Conservation (phyloP, 2,329 filamentous ascomycete species). For the Cladosporium halotolerans region DNA sequence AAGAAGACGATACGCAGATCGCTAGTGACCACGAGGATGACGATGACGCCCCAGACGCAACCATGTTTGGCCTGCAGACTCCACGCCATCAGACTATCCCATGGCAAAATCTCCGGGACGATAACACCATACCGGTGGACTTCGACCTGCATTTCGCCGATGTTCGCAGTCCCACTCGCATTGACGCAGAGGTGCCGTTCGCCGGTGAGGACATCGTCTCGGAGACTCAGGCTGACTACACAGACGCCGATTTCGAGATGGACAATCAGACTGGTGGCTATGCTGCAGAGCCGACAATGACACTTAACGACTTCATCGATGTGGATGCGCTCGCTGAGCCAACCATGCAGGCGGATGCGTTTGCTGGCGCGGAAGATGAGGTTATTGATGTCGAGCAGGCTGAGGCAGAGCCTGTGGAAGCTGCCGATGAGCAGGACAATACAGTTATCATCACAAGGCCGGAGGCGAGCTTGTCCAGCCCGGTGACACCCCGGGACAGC, state of each 20-base stretch:
- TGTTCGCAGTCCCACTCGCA: conserved; percentile 1
- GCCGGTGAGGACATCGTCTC: neutral
- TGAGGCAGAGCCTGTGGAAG: neutral
- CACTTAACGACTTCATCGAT: conserved; percentile 28
- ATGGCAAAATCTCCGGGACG: conserved; percentile 27
- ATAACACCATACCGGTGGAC: conserved; percentile 25
- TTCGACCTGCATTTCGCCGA: conserved; percentile 20
- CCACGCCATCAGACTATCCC: conserved; percentile 23
- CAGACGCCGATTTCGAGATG: neutral
- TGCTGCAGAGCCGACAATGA: conserved; percentile 17
- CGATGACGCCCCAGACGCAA: neutral
- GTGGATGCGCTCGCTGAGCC: conserved; percentile 20
- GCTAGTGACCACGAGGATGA: conserved; percentile 7
- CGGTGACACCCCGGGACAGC: neutral
- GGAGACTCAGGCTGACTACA: neutral
- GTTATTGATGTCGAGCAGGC: neutral
- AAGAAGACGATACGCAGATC: neutral
- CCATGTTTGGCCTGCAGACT: conserved; percentile 10
- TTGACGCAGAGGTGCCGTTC: neutral
- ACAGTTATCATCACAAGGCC: conserved; percentile 7
- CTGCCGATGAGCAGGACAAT: neutral
- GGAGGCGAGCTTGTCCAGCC: neutral
- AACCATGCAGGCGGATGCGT: conserved; percentile 2
- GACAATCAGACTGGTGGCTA: neutral
- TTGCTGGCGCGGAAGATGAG: neutral